Evolutionary conservation across 2,329 filamentous ascomycete species (phyloP), one percentile per base, ranked within the genome.

Genomic region (Cladophialophora exuberans): DNA sequence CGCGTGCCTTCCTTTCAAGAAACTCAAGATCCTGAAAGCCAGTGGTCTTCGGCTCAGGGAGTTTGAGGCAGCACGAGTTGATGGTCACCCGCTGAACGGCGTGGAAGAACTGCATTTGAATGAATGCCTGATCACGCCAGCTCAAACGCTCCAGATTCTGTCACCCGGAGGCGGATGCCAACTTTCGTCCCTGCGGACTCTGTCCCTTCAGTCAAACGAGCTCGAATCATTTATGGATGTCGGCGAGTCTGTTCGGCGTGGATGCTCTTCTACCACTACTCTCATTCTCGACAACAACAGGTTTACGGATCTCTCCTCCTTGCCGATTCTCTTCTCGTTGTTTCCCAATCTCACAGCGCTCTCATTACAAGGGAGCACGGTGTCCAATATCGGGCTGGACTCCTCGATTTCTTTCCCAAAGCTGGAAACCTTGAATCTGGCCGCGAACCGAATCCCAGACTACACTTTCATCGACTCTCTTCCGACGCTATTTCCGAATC

Each of bases 401-500:
- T 66, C 71, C 13, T 69, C 77, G 20, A 65, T 65, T 17, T 23
- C 47, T 18, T 49, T 82, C 3, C 39, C 69, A 0, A 79, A 70
- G 1, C 67, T 90, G 4, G 78, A 79, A 39, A 88, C 87, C 58
- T 73, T 93, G 13, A 89, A 92, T 67, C 69, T 93, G 15, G 90
- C 88, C 1, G 85, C 86, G 70, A 93, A 93, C 71, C 72, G 78
- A 13, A 79, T 93, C 25, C 69, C 77, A 13, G 79, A 79, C 15
- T 97, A 91, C 89, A 66, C 71, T 25, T 89, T 95, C 68, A 78
- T 96, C 61, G 85, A 96, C 65, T 69, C 76, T 4, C 79, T 99
- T 1, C 74, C 82, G 1, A 65, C 69, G 10, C 75, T 83, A 54
- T 90, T 96, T 62, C 93, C 94, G 0, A 83, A 85, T 3, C 77